Conservation (phyloP, 164 flowering plant genomes). For the Kalanchoe fedtschenkoi region DNA sequence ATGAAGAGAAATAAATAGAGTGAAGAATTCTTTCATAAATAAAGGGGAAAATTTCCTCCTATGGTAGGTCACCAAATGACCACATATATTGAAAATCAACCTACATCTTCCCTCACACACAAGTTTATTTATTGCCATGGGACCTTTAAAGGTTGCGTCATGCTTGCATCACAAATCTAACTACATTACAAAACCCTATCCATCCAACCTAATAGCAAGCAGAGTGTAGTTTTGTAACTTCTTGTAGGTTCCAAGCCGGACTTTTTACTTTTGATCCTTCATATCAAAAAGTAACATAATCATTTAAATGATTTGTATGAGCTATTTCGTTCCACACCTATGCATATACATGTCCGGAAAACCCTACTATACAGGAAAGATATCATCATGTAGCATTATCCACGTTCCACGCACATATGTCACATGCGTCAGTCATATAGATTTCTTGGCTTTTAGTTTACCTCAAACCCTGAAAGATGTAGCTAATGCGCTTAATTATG, state of each 20-base stretch:
- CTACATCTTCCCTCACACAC: background rate
- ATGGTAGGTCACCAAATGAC: slow-evolving; percentile 11
- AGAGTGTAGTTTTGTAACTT: background rate
- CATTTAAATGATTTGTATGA: background rate
- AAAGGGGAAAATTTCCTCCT: background rate
- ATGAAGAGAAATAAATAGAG: background rate
- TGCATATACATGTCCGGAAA: too few relatives aligned
- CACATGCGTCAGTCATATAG: too few relatives aligned
- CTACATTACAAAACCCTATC: background rate
- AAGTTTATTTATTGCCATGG: slow-evolving; percentile 1
- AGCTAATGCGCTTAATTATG: too few relatives aligned
- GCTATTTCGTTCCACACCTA: background rate
- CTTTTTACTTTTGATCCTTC: background rate
- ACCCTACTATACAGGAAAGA: too few relatives aligned
- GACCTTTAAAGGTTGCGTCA: background rate
- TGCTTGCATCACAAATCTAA: slow-evolving; percentile 2
- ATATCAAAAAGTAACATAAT: background rate
- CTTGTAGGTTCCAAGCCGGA: background rate
- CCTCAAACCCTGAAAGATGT: too few relatives aligned
- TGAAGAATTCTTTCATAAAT: background rate
- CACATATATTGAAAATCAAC: slow-evolving; percentile 2
- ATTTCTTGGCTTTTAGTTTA: too few relatives aligned
- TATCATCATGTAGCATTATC: too few relatives aligned
- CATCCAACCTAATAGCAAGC: background rate
- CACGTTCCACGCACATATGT: too few relatives aligned